Base-by-base conservation (phyloP, 2,329 filamentous ascomycete genomes). In the Colletotrichum ledebouriae region DNA sequence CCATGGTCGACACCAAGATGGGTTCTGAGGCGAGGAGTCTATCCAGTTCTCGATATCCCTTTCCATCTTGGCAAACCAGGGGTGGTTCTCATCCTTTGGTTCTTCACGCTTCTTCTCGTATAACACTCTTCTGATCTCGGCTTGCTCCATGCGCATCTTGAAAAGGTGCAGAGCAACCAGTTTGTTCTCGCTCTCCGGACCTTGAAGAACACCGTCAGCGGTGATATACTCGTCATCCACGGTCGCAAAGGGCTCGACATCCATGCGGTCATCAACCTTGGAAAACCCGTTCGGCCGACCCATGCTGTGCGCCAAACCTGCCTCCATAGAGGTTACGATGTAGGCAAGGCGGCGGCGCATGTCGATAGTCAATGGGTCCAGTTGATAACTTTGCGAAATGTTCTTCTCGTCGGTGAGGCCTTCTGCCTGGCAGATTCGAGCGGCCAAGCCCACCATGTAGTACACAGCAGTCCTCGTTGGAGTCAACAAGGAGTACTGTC, bases 401-500 rank as follows among this genome's bases (percentile, higher is more conserved):
- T 94, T 97, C 76, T 94, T 92, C 78, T 98, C 96, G 73, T 97
- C 94, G 20, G 91, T 91, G 49, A 98, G 83, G 6, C 94, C 94
- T 59, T 98, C 85, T 63, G 97, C 93, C 76, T 98, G 95, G 76
- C 92, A 94, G 58, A 99, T 89, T 72, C 94, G 90, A 15, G 93
- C 91, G 7, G 94, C 94, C 20, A 97, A 87, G 6, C 96, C 96
- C 52, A 98, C 89, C 57, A 98, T 90, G 80, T 97, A 98, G 80
- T 97, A 98, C 20, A 97, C 92, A 15, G 95, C 94, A 5, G 94
- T 97, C 69, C 94, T 86, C 1, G 95, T 98, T 0, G 96, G 95
- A 0, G 95, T 98, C 49, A 98, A 82, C 20, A 98, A 84, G 0
- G 96, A 98, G 78, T 98, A 98, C 75, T 96, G 93, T 1, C 90